phyloP scores from a whole-genome alignment of 1,139 yeast species.

The Blastobotrys arbuscula region DNA sequence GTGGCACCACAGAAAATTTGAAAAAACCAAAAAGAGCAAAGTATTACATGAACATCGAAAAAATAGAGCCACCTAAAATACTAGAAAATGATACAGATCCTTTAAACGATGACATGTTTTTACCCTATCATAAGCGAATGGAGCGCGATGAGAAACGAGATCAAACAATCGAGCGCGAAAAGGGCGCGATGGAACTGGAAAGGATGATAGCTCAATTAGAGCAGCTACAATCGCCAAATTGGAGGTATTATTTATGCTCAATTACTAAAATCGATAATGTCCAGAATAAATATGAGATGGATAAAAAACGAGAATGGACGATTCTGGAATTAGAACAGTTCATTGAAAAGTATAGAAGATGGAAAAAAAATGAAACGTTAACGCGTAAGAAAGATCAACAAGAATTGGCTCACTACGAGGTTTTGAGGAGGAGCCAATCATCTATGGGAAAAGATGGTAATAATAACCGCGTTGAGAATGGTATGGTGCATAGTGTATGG shows the following conservation, averaged over 20 bases:
- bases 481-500: not conserved
- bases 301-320: slow-evolving; percentile 47
- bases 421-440: too few relatives aligned
- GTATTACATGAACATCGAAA: not conserved
- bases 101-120: slow-evolving; percentile 43
- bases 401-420: not conserved
- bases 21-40: not conserved
- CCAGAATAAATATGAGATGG: slow-evolving; percentile 45
- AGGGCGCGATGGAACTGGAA: slow-evolving; percentile 48
- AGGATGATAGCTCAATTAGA: slow-evolving; percentile 43
- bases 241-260: slow-evolving; percentile 48
- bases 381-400: slow-evolving; percentile 5
- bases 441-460: too few relatives aligned
- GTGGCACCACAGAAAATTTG: not conserved
- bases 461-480: not conserved
- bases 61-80: not conserved
- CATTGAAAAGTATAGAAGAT: slow-evolving; percentile 44
- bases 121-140: slow-evolving; percentile 55
- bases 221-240: slow-evolving; percentile 47
- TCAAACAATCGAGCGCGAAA: slow-evolving; percentile 52
- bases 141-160: slow-evolving; percentile 60
- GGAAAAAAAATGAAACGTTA: slow-evolving; percentile 34
- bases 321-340: slow-evolving; percentile 45
- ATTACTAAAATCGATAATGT: slow-evolving; percentile 51
- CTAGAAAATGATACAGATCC: slow-evolving; percentile 36